Evolutionary conservation across 176 grass and related monocot genomes (phyloP), one percentile per base, ranked within the genome.

Genomic region (Ensete glaucum): DNA sequence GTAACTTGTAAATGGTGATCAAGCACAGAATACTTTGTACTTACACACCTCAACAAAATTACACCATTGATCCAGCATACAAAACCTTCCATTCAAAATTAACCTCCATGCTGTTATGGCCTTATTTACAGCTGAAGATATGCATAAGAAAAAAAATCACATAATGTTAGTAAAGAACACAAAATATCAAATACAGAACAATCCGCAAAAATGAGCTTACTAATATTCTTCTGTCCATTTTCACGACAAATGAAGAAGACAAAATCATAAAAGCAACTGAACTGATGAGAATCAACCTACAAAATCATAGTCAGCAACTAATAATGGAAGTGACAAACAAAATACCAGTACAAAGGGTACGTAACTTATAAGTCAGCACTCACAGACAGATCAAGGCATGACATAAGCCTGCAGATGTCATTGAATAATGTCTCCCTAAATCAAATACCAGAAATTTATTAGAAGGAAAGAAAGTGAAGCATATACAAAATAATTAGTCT

Each of bases 171-270:
- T 53, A 80, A 62, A 53, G 50, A 73, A 81, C 65, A 85, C 34
- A 69, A 24, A 65, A 69, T 49, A 73, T 53, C 60, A 82, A 48
- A 69, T 73, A 67, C 25, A 54, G 50, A 68, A 43, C 20, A 75
- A 49, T 55, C 53, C 8, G 7, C 8, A 85, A 67, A 73, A 11
- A 24, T 14, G 73, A 79, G 76, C 88, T 98, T 94, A 98, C 95
- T 74, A 29, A 98, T 91, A 75, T 76, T 98, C 84, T 94, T 98
- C 72, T 98, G 90, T 54, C 90, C 88, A 83, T 87, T 89, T 91
- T 91, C 86, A 78, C 90, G 90, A 81, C 84, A 91, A 76, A 93
- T 84, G 80, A 98, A 94, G 84, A 98, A 98, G 82, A 89, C 88
- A 86, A 98, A 98, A 77, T 91, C 84, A 50, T 98, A 98, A 78